A percentile compares a stretch with the other conserved stretches of the same genome.
Evolutionary conservation across 257 asterid species (phyloP).

Genomic region (Solanum sejunctum): DNA sequence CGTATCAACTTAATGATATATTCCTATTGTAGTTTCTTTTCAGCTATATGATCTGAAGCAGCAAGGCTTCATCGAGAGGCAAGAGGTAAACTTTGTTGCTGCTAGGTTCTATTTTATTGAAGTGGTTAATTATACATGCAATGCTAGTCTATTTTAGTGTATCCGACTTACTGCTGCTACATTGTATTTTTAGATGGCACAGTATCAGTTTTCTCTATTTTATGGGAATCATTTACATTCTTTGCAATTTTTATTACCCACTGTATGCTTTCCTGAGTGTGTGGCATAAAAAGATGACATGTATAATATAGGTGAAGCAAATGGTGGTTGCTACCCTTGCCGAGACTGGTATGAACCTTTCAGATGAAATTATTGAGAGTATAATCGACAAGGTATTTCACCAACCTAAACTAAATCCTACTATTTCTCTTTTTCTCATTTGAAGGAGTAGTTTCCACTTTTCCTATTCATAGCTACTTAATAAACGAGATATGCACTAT

Average conservation of each 20-base stretch:
- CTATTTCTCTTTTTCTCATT: neutral
- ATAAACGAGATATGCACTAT: neutral
- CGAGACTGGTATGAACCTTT: conserved; percentile 19
- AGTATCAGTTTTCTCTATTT: neutral
- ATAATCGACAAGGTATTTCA: conserved; percentile 80
- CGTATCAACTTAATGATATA: neutral
- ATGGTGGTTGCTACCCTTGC: conserved; percentile 25
- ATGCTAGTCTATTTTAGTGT: neutral
- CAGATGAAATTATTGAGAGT: conserved; percentile 75
- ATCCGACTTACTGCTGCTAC: neutral
- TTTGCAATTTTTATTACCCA: neutral
- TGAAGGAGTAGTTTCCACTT: neutral
- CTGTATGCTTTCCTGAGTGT: neutral
- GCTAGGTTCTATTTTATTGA: neutral
- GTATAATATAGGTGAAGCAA: conserved; percentile 14
- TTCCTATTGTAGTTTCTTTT: conserved; percentile 61
- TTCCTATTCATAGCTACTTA: neutral
- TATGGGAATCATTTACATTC: neutral
- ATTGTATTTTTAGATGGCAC: neutral
- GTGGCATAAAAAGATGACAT: neutral
- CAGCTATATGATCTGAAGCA: conserved; percentile 98
- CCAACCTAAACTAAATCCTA: neutral
- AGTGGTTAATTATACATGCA: neutral
- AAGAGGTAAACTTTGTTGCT: conserved; percentile 49
- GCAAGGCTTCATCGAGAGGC: conserved; percentile 97